Percentiles rank a stretch among this genome's conserved stretches.
These are phyloP conservation scores for Cystobasidiopsis lactophilus DNA, from an alignment of 768 basidiomycete genomes.

Conservation along the genomic window DNA sequence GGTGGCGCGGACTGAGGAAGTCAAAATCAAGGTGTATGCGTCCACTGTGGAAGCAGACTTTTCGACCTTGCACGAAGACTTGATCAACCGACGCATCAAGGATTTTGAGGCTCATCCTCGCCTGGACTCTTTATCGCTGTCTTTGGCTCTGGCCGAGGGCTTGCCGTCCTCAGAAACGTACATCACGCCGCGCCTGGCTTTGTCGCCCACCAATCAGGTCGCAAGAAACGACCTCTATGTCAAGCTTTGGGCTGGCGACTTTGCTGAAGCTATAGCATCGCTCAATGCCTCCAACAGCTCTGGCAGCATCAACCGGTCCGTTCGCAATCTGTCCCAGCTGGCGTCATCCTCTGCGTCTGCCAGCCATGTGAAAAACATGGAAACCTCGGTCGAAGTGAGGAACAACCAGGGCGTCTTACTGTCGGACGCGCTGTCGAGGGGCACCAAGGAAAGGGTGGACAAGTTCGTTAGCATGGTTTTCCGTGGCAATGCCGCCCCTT, in stretches of 20 bases:
- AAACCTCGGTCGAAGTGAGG: conserved; percentile 75
- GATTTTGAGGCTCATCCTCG: conserved; percentile 37
- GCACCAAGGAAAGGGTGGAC: conserved; percentile 63
- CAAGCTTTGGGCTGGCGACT: conserved; percentile 88
- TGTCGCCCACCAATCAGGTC: too few relatives aligned
- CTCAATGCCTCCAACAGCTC: not conserved
- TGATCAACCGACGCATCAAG: conserved; percentile 52
- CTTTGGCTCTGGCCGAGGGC: conserved; percentile 24
- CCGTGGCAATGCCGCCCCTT: conserved; percentile 57
- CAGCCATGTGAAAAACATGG: conserved; percentile 39
- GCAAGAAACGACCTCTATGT: conserved; percentile 21
- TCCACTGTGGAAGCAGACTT: conserved; percentile 65
- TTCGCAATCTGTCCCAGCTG: conserved; percentile 15
- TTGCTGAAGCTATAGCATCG: conserved; percentile 37
- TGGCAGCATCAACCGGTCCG: conserved; percentile 14
- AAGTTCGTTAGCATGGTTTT: conserved; percentile 83
- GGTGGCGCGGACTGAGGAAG: conserved; percentile 34
- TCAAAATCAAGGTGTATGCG: conserved; percentile 67
- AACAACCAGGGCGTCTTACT: conserved; percentile 45
- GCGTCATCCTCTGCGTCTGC: conserved; percentile 7
- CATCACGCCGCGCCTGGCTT: conserved; percentile 63
- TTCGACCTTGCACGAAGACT: conserved; percentile 85
- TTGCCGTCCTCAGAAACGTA: conserved; percentile 52
- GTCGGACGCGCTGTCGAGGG: conserved; percentile 52
- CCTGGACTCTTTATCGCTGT: too few relatives aligned